Evolutionary conservation across 768 basidiomycete genomes (phyloP).

Genomic region (Phanerochaete carnosa): DNA sequence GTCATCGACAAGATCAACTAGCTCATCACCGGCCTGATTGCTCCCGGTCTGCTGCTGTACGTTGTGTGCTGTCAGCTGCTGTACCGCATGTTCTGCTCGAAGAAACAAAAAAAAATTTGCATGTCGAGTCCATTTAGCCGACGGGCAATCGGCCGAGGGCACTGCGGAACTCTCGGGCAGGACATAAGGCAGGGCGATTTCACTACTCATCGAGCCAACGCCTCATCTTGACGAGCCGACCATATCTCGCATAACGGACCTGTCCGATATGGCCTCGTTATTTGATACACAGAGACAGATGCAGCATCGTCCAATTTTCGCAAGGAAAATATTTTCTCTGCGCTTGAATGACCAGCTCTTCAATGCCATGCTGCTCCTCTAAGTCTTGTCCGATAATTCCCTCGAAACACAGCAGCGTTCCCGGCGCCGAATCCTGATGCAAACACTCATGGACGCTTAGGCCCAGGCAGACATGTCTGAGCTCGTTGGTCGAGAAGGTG

Average conservation of each 20-base stretch:
- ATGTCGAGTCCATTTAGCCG: constrained; percentile 5
- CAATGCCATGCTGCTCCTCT: not conserved
- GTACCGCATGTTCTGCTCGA: not conserved
- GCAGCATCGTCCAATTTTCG: no score
- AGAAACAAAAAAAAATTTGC: not conserved
- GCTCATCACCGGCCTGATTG: constrained; percentile 5
- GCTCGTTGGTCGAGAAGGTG: no score
- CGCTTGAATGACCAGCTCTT: not conserved
- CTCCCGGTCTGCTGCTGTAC: constrained; percentile 8
- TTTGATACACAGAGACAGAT: no score
- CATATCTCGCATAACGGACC: no score
- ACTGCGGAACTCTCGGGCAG: no score
- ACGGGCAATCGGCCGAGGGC: no score
- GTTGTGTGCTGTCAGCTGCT: not conserved
- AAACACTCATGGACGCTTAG: constrained; percentile 17
- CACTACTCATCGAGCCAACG: no score
- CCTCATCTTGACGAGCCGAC: no score
- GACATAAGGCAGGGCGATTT: no score
- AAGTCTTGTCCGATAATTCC: not conserved
- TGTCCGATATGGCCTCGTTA: no score
- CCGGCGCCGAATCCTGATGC: no score
- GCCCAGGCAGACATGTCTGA: no score
- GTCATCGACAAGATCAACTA: not conserved
- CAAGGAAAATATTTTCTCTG: not conserved
- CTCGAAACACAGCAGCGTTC: not conserved